Evolutionary conservation across 257 asterid species (phyloP).

Genomic region (Solanum appendiculatum): DNA sequence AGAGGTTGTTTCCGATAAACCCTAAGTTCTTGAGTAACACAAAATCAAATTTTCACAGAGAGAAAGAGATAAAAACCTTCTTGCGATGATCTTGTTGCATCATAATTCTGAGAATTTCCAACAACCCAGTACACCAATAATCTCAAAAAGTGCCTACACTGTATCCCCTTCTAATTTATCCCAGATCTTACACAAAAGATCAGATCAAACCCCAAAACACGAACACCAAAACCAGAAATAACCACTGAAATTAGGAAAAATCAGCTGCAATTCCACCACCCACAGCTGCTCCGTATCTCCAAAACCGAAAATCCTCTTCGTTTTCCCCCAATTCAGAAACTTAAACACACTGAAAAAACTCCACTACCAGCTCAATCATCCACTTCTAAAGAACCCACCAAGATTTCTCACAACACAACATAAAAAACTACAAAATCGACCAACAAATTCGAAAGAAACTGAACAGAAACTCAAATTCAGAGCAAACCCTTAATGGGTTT

Average conservation of each 20-base stretch:
- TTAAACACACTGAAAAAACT: neutral
- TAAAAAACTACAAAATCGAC: neutral
- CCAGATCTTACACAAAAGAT: neutral
- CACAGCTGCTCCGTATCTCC: neutral
- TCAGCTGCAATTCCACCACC: neutral
- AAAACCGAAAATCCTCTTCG: neutral
- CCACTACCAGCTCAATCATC: neutral
- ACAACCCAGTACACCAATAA: neutral
- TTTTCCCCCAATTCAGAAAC: neutral
- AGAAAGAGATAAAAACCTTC: slow-evolving; percentile 28
- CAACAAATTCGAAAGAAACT: neutral
- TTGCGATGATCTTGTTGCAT: slow-evolving; percentile 67
- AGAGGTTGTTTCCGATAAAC: neutral
- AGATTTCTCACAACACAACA: neutral
- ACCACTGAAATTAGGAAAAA: neutral
- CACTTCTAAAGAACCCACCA: neutral
- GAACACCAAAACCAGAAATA: neutral
- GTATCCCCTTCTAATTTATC: neutral
- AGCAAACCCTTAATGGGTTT: neutral
- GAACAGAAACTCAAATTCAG: neutral
- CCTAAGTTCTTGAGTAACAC: neutral
- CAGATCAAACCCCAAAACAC: neutral
- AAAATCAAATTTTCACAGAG: neutral
- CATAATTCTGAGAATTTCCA: neutral
- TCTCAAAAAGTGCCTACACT: neutral